Evolutionary conservation across 441 rosid genomes (phyloP).

Genomic region (Pelargonium fulgidum): DNA sequence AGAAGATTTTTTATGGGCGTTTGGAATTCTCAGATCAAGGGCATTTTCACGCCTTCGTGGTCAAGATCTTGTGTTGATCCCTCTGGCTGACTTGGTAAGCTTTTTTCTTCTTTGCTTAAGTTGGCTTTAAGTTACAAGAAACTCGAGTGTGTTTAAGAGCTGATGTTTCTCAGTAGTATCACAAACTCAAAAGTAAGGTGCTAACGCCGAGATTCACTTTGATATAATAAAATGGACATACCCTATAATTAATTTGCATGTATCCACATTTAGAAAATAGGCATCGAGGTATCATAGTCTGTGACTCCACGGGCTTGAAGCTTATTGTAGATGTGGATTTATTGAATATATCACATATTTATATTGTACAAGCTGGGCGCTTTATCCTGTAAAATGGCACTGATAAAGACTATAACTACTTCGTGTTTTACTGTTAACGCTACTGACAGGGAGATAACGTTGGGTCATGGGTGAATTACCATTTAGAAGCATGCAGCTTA

Average conservation of each 20-base stretch:
- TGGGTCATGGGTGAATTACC: background rate
- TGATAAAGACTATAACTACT: background rate
- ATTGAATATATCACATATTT: background rate
- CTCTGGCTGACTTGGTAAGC: conserved; percentile 81
- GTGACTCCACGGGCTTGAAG: background rate
- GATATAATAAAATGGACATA: background rate
- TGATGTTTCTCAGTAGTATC: background rate
- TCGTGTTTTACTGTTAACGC: background rate
- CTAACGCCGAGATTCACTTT: too few relatives aligned
- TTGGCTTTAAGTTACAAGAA: background rate
- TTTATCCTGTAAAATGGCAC: background rate
- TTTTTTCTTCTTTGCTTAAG: conserved; percentile 11
- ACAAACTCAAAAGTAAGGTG: background rate
- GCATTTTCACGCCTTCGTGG: conserved; percentile 86
- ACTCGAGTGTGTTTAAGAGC: background rate
- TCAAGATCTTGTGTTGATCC: conserved; percentile 77
- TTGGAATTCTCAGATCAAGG: conserved; percentile 80
- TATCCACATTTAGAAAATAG: background rate
- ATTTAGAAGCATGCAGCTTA: background rate
- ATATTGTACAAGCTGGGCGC: background rate
- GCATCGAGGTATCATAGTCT: background rate
- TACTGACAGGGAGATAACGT: background rate
- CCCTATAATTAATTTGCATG: background rate
- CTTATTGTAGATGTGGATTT: background rate
- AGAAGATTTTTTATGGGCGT: conserved; percentile 81